Conservation (phyloP, 1,139 yeast genomes). For the Pichia sp. region DNA sequence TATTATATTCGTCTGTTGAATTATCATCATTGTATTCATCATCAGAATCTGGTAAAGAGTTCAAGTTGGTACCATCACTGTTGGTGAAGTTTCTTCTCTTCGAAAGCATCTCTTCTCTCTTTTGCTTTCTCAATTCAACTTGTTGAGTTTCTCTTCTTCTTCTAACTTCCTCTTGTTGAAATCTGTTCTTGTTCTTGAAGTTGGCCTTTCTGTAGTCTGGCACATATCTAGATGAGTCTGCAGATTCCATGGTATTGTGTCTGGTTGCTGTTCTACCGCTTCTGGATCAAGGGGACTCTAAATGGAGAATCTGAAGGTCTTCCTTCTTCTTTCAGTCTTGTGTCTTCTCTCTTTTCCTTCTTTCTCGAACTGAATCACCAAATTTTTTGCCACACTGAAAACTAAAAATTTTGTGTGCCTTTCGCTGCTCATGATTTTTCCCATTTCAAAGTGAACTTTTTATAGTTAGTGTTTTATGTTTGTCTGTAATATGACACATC, state of each 20-base stretch:
- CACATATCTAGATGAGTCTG: slow-evolving; percentile 80
- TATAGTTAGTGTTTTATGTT: too few species aligned
- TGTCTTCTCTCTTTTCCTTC: not conserved
- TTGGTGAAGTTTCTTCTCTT: slow-evolving; percentile 80
- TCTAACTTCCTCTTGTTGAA: slow-evolving; percentile 94
- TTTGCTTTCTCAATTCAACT: slow-evolving; percentile 94
- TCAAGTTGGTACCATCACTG: slow-evolving; percentile 21
- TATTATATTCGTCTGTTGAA: slow-evolving; percentile 37
- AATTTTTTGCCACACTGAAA: slow-evolving; percentile 3
- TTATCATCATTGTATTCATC: slow-evolving; percentile 39
- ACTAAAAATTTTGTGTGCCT: not conserved
- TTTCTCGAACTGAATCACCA: not conserved
- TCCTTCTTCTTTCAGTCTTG: too few species aligned
- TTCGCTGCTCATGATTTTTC: too few species aligned
- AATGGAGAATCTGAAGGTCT: too few species aligned
- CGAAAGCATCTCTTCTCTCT: slow-evolving; percentile 91
- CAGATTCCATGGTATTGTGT: slow-evolving; percentile 13
- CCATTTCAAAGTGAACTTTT: too few species aligned
- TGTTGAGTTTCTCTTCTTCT: slow-evolving; percentile 98
- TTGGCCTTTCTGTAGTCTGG: slow-evolving; percentile 98
- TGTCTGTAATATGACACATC: too few species aligned
- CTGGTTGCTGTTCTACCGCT: too few species aligned
- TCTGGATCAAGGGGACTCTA: too few species aligned
- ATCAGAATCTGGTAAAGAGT: slow-evolving; percentile 29
- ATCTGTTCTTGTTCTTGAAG: slow-evolving; percentile 92